phyloP scores from a whole-genome alignment of 2,329 filamentous ascomycete genomes.

The Ophiocordyceps polyrhachis-furcata region DNA sequence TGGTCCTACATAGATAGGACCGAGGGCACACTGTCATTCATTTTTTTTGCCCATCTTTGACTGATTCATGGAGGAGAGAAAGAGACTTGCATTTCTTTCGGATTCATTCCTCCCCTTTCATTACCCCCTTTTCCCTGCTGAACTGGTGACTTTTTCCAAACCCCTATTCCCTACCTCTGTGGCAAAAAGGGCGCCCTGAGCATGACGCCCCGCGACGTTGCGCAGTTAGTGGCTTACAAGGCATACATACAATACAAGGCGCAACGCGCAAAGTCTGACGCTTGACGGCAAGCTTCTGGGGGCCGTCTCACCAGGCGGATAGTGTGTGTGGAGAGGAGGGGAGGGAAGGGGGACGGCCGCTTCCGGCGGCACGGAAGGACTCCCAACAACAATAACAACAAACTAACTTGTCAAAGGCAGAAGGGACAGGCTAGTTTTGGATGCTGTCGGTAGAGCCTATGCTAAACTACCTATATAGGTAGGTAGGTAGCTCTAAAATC shows the following conservation, averaged over 20 bases:
- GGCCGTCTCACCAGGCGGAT: not conserved
- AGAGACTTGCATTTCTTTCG: not conserved
- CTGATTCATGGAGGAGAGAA: not conserved
- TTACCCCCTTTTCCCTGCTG: not conserved
- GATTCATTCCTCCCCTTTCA: not conserved
- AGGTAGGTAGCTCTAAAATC: not conserved
- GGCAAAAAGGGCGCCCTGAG: not conserved
- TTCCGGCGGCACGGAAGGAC: not conserved
- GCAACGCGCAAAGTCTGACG: not conserved
- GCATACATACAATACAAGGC: not conserved
- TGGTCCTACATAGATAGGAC: not conserved
- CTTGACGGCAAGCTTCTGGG: not conserved
- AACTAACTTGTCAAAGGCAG: not conserved
- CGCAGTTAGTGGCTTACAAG: not conserved
- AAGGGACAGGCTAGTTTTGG: not conserved
- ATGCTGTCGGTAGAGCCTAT: not conserved
- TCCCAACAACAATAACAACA: not conserved
- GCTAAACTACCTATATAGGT: not conserved
- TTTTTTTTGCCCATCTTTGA: not conserved
- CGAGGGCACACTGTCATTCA: not conserved
- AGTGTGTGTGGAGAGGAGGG: not conserved
- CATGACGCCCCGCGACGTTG: not conserved
- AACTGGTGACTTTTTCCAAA: not conserved
- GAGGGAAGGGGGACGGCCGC: not conserved
- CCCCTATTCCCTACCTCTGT: not conserved